phyloP scores from a whole-genome alignment of 2,329 filamentous ascomycete genomes.

The Aspergillus sp. region DNA sequence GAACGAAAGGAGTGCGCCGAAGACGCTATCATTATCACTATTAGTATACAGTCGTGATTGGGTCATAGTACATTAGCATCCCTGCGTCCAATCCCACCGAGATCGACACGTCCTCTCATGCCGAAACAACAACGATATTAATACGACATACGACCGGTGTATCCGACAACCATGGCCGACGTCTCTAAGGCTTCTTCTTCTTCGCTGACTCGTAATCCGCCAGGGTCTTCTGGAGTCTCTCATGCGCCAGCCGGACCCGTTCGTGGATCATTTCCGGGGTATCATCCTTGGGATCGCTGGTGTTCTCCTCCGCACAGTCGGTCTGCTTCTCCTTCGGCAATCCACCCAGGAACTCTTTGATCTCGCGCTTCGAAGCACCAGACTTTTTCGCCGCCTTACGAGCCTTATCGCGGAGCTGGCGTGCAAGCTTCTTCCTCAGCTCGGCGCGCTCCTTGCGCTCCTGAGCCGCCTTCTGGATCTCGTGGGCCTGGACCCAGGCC shows the following conservation, averaged over 20 bases:
- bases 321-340: not conserved
- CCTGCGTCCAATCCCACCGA: not conserved
- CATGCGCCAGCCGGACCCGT: conserved; percentile 11
- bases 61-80: conserved; percentile 8
- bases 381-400: conserved; percentile 2
- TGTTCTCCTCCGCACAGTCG: not conserved
- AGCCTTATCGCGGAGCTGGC: conserved; percentile 8
- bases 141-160: not conserved
- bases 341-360: not conserved
- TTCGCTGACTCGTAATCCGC: not conserved
- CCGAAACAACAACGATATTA: not conserved
- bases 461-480: conserved; percentile 6
- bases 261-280: not conserved
- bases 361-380: conserved; percentile 7
- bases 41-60: not conserved
- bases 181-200: not conserved
- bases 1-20: not conserved
- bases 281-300: not conserved
- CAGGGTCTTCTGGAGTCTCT: conserved; percentile 16
- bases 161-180: not conserved
- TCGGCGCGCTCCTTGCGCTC: conserved; percentile 7
- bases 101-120: not conserved
- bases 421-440: conserved; percentile 9
- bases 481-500: conserved; percentile 19
- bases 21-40: not conserved